Evolutionary conservation across 176 grass and related monocot genomes (phyloP), one percentile per base, ranked within the genome.

Genomic region (Tuctoria greenei): DNA sequence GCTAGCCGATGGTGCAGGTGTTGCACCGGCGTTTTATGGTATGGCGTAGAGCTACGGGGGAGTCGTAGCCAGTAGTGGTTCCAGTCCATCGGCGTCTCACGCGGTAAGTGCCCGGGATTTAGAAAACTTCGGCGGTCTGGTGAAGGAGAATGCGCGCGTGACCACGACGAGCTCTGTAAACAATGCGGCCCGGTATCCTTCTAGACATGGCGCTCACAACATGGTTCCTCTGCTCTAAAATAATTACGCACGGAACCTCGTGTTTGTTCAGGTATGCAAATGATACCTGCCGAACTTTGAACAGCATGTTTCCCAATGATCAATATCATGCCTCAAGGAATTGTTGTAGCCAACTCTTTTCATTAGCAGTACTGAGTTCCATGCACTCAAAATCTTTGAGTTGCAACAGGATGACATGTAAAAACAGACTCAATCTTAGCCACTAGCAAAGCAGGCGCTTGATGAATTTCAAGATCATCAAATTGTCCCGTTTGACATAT

Each of bases 81-180:
- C 70, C 62, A 56, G 54, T 37, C 35, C 60, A 64, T 77, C 60
- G 60, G 74, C 67, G 72, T 72, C 78, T 81, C 87, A 89, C 77
- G 66, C 68, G 69, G 74, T 73, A 68, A 83, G 75, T 88, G 86
- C 86, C 86, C 68, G 54, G 68, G 74, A 87, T 87, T 87, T 87
- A 87, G 60, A 87, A 88, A 83, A 43, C 80, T 52, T 61, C 74
- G 52, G 50, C 11, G 79, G 54, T 73, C 79, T 73, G 74, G 79
- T 73, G 79, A 47, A 43, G 24, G 23, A 83, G 63, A 68, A 44
- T 62, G 67, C 28, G 58, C 45, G 69, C 37, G 60, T 66, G 45
- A 66, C 43, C 69, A 23, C 8, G 25, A 52, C 8, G 44, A 81
- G 64, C 54, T 69, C 71, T 54, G 18, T 82, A 78, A 87, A 87